Conservation (phyloP, 163 green algal species). For the Chlorella variabilis region DNA sequence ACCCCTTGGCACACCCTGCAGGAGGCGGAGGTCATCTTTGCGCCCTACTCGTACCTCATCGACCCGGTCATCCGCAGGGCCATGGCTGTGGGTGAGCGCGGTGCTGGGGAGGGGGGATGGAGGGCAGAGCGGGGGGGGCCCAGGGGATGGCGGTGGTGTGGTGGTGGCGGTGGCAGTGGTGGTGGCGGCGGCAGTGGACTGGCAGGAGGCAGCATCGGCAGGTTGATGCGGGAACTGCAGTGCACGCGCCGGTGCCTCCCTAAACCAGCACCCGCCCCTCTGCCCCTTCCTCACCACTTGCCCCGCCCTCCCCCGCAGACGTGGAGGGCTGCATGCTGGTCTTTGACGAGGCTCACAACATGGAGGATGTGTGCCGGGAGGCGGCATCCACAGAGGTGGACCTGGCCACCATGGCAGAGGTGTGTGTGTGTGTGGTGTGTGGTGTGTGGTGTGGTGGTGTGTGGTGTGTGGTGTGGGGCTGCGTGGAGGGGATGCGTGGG, state of each 20-base stretch:
- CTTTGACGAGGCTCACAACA: constrained; percentile 98
- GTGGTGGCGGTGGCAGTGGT: background rate
- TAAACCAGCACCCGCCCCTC: background rate
- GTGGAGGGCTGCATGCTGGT: constrained; percentile 86
- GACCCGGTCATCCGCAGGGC: constrained; percentile 71
- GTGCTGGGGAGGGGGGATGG: background rate
- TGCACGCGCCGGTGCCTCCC: no score
- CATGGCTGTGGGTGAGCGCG: constrained; percentile 59
- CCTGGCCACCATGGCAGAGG: constrained; percentile 47
- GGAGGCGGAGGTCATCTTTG: constrained; percentile 92
- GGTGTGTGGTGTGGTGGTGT: background rate
- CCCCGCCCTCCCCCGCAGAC: constrained; percentile 33
- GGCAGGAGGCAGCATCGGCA: no score
- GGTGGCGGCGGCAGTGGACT: no score
- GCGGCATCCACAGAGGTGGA: constrained; percentile 52
- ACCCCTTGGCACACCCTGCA: background rate
- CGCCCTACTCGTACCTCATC: constrained; percentile 98
- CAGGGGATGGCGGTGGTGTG: no score
- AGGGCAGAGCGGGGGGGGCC: background rate
- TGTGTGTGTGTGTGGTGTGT: background rate
- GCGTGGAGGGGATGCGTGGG: background rate
- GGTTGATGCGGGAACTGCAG: no score
- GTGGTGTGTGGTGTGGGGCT: no score
- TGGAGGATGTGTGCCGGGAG: constrained; percentile 84
- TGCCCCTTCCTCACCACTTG: background rate